These are phyloP conservation scores for Dictyostelium discoideum DNA, from an alignment of 78 protist genomes.

Conservation along the genomic window dicty_2.7 NC_007088.5:5749001-5749500, in stretches of 20 bases:
- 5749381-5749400: background rate
- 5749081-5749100: slow-evolving; percentile 33
- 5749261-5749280: background rate
- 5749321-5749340: background rate
- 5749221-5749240: background rate
- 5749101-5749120: slow-evolving; percentile 55
- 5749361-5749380: background rate
- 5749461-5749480: background rate
- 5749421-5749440: slow-evolving; percentile 1
- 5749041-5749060: background rate
- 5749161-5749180: slow-evolving; percentile 55
- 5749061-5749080: background rate
- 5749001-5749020: background rate
- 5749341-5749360: background rate
- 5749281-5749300: background rate
- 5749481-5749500: background rate
- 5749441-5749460: background rate
- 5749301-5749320: background rate
- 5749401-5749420: background rate
- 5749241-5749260: background rate
- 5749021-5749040: background rate
- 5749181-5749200: background rate
- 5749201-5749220: background rate
- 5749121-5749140: background rate
- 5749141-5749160: background rate